Conservation (phyloP, 805 yeast species). For the Sugiyamaella valdiviana region DNA sequence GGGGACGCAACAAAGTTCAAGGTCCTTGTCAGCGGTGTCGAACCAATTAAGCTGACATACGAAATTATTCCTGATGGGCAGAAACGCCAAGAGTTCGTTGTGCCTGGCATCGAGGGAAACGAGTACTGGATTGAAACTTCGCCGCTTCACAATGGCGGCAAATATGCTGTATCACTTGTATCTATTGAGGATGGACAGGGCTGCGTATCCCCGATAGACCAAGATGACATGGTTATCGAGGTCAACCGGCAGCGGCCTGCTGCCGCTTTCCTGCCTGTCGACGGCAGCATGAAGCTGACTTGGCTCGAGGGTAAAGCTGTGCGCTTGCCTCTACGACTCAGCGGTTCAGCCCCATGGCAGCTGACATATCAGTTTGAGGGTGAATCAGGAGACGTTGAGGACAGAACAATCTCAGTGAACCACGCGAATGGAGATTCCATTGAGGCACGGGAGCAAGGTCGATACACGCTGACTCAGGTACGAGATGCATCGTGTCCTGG, state of each 20-base stretch:
- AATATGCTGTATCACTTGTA: conserved; percentile 56
- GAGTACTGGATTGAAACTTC: conserved; percentile 47
- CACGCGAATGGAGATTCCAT: conserved; percentile 28
- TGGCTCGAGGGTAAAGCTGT: conserved; percentile 49
- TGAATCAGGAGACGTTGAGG: conserved; percentile 10
- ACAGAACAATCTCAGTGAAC: conserved; percentile 4
- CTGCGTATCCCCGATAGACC: conserved; percentile 67
- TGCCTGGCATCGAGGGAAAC: conserved; percentile 37
- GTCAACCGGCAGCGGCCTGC: conserved; percentile 68
- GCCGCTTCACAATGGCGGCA: conserved; percentile 58
- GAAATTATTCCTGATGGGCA: conserved; percentile 56
- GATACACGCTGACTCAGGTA: conserved; percentile 41
- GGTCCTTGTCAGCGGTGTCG: conserved; percentile 64
- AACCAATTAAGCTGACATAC: conserved; percentile 70
- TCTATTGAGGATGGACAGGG: conserved; percentile 69
- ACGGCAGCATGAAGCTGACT: conserved; percentile 29
- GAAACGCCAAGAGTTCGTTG: conserved; percentile 39
- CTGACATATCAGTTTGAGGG: conserved; percentile 25
- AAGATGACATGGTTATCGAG: conserved; percentile 55
- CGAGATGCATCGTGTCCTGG: conserved; percentile 51
- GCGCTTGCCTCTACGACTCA: conserved; percentile 52
- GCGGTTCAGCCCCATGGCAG: conserved; percentile 52
- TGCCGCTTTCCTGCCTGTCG: conserved; percentile 41
- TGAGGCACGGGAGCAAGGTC: conserved; percentile 41
- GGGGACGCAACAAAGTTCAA: conserved; percentile 45